Evolutionary conservation across 441 rosid species (phyloP).

Genomic region (Adansonia madagascariensis): DNA sequence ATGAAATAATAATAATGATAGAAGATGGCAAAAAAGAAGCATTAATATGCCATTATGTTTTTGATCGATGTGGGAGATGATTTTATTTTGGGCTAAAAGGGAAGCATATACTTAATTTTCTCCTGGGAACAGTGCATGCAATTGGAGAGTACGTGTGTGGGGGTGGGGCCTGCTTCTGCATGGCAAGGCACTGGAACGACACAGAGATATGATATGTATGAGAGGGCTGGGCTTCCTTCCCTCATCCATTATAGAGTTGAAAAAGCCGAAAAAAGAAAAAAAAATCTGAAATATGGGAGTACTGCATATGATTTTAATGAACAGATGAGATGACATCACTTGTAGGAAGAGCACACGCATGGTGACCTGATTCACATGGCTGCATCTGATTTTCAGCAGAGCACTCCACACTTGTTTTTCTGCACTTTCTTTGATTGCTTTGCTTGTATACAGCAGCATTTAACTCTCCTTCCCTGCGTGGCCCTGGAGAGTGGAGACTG

Average conservation of each 20-base stretch:
- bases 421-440: background rate
- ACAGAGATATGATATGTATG: background rate
- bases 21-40: background rate
- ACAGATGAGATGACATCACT: conserved; percentile 11
- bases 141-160: conserved; percentile 20
- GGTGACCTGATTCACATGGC: conserved; percentile 7
- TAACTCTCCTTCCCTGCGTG: too few relatives aligned
- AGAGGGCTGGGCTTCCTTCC: background rate
- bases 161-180: conserved; percentile 22
- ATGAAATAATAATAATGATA: too few relatives aligned
- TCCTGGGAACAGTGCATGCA: conserved; percentile 20
- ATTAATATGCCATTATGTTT: background rate
- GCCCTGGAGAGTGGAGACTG: background rate
- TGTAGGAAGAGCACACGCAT: background rate
- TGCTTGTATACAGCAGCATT: background rate
- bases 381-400: background rate
- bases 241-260: conserved; percentile 2
- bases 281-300: conserved; percentile 2
- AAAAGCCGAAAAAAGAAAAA: background rate
- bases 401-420: background rate
- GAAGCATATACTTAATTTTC: background rate
- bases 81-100: background rate
- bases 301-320: conserved; percentile 8
- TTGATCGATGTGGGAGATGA: background rate
- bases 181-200: conserved; percentile 16